These are phyloP conservation scores for Yamadazyma sp. DNA, from an alignment of 805 yeast species.

Conservation along the genomic window DNA sequence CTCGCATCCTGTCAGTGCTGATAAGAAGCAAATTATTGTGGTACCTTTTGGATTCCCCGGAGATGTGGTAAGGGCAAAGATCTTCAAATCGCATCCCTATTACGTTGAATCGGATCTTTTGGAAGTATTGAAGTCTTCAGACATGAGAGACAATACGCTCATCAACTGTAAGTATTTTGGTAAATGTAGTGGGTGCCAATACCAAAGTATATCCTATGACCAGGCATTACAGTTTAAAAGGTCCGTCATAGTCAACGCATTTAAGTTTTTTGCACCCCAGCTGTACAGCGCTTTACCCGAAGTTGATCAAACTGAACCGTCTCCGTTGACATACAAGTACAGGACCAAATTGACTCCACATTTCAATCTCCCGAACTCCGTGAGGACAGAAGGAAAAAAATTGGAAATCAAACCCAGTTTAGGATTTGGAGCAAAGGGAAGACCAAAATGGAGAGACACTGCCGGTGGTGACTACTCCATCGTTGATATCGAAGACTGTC, in stretches of 20 bases:
- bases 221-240: constrained; percentile 73
- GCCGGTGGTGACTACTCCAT: constrained; percentile 64
- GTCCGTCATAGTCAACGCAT: constrained; percentile 78
- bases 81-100: constrained; percentile 74
- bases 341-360: constrained; percentile 96
- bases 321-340: constrained; percentile 76
- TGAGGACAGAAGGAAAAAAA: constrained; percentile 29
- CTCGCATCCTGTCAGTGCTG: constrained; percentile 50
- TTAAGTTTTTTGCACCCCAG: constrained; percentile 67
- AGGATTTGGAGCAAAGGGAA: constrained; percentile 88
- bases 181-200: constrained; percentile 93
- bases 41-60: constrained; percentile 91
- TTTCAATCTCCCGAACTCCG: constrained; percentile 70
- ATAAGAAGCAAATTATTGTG: constrained; percentile 59
- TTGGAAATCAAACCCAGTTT: constrained; percentile 56
- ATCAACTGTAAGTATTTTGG: constrained; percentile 85
- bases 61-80: constrained; percentile 66
- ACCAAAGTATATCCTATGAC: constrained; percentile 72
- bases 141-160: constrained; percentile 52
- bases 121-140: constrained; percentile 38
- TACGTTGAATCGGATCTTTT: constrained; percentile 77
- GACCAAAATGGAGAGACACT: constrained; percentile 62
- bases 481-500: constrained; percentile 91
- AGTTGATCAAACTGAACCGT: constrained; percentile 62
- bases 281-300: constrained; percentile 54